A percentile compares a stretch with the other conserved stretches of the same genome.
Conservation (phyloP, 1,139 yeast species). For the Magnusiomyces clavatus region DNA sequence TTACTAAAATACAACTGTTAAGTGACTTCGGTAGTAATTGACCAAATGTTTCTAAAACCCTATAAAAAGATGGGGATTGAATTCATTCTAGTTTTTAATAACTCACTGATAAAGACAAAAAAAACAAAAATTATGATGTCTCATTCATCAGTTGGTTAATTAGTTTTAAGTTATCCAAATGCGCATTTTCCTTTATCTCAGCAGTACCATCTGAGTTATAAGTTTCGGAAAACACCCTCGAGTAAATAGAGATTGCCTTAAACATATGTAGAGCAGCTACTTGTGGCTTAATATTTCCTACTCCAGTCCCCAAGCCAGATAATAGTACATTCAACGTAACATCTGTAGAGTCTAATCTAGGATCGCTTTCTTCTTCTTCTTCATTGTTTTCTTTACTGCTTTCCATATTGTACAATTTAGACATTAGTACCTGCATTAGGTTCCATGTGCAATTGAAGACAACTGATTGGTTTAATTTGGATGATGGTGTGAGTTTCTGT, state of each 20-base stretch:
- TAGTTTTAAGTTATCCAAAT: too few species aligned
- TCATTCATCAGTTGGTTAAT: too few species aligned
- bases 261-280: conserved; percentile 11
- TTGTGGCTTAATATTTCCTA: conserved; percentile 37
- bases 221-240: too few species aligned
- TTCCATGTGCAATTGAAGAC: conserved; percentile 45
- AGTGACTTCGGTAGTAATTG: too few species aligned
- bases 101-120: too few species aligned
- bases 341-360: conserved; percentile 15
- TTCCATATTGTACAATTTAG: conserved; percentile 15
- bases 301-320: conserved; percentile 48
- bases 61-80: too few species aligned
- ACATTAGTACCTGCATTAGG: conserved; percentile 23
- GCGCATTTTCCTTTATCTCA: too few species aligned
- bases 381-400: neutral
- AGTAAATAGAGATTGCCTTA: conserved; percentile 4
- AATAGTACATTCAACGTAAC: conserved; percentile 27
- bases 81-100: too few species aligned
- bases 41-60: too few species aligned
- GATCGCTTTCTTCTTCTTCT: neutral
- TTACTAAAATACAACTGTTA: too few species aligned
- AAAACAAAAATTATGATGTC: too few species aligned
- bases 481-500: neutral
- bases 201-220: too few species aligned
- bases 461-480: conserved; percentile 12